These are phyloP conservation scores for Garcia nutans DNA, from an alignment of 345 rosid genomes.

Conservation along the genomic window DNA sequence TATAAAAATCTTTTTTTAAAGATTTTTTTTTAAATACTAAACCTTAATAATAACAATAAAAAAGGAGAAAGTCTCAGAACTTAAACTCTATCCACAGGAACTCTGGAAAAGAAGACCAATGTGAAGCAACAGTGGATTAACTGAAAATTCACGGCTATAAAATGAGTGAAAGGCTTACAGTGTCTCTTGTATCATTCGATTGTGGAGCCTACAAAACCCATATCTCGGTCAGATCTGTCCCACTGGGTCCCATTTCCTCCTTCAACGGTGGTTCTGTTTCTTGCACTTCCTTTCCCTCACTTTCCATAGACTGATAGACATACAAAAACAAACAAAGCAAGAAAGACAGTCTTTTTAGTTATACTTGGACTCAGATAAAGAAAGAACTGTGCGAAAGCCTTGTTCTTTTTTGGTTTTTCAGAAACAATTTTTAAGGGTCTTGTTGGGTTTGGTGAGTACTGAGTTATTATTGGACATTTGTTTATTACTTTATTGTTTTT, in stretches of 20 bases:
- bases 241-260: slow-evolving; percentile 34
- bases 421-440: slow-evolving; percentile 1
- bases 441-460: not conserved
- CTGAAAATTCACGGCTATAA: slow-evolving; percentile 22
- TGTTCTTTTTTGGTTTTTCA: slow-evolving; percentile 15
- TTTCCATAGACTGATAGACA: not conserved
- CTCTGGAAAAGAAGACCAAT: slow-evolving; percentile 28
- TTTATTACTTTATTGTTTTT: not conserved
- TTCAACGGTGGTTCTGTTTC: slow-evolving; percentile 22
- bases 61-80: not conserved
- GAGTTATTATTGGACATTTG: not conserved
- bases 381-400: not conserved
- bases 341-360: slow-evolving; percentile 12
- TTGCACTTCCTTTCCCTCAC: slow-evolving; percentile 12
- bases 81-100: slow-evolving; percentile 14
- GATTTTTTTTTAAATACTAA: not conserved
- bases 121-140: slow-evolving; percentile 16
- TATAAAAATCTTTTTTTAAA: not conserved
- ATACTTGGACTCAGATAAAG: not conserved
- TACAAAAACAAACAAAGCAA: slow-evolving; percentile 14
- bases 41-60: not conserved
- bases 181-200: not conserved
- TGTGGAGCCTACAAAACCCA: slow-evolving; percentile 51
- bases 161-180: not conserved
- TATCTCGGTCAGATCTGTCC: slow-evolving; percentile 52